Evolutionary conservation across 129 eudicot genomes (phyloP).

Genomic region (Apium graveolens): DNA sequence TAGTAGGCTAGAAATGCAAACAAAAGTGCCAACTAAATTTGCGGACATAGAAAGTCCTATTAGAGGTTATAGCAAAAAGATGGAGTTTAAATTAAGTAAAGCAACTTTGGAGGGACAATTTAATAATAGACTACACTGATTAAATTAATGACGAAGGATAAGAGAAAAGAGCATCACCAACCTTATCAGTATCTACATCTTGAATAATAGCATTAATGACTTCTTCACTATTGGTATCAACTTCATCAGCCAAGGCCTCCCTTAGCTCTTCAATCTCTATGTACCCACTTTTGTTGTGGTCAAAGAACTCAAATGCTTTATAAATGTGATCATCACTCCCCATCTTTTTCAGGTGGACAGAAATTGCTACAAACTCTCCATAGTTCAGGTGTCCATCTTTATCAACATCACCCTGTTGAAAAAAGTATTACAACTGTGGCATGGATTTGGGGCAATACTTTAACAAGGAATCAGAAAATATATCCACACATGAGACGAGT

Average conservation of each 20-base stretch:
- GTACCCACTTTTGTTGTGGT: constrained; percentile 39
- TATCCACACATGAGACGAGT: neutral
- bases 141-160: neutral
- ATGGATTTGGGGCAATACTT: neutral
- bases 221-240: constrained; percentile 36
- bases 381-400: constrained; percentile 34
- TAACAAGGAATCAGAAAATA: neutral
- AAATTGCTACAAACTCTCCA: constrained; percentile 35
- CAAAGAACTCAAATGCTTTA: constrained; percentile 56
- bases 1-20: neutral
- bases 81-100: neutral
- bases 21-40: neutral
- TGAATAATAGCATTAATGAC: constrained; percentile 44
- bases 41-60: neutral
- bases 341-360: constrained; percentile 33
- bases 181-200: constrained; percentile 56
- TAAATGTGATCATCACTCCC: constrained; percentile 51
- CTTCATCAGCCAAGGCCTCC: constrained; percentile 46
- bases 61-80: neutral
- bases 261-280: constrained; percentile 60
- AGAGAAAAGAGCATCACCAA: constrained; percentile 9
- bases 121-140: neutral
- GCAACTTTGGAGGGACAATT: neutral
- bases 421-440: neutral
- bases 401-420: constrained; percentile 34